Evolutionary conservation across 495 filamentous ascomycete genomes (phyloP).

Genomic region (Aspergillus sparsus): DNA sequence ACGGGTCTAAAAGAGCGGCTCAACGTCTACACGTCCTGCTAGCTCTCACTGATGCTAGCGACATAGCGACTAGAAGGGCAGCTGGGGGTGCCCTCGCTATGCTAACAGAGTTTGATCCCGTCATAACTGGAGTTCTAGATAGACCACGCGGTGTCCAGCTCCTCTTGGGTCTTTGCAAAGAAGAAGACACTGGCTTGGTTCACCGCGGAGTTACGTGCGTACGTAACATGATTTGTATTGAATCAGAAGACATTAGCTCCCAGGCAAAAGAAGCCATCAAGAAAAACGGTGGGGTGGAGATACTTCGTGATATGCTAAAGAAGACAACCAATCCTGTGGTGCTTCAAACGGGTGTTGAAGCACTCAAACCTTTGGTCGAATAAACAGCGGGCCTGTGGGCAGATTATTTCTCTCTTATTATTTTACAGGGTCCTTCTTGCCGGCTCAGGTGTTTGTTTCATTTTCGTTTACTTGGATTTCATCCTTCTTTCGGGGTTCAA

Average conservation of each 20-base stretch:
- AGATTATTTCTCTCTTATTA: slow-evolving; percentile 11
- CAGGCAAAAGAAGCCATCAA: slow-evolving; percentile 44
- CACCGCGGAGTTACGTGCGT: slow-evolving; percentile 80
- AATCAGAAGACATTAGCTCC: slow-evolving; percentile 43
- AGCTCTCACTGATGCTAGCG: slow-evolving; percentile 83
- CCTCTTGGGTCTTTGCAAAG: slow-evolving; percentile 70
- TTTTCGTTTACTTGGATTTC: slow-evolving; percentile 5
- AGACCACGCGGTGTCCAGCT: slow-evolving; percentile 68
- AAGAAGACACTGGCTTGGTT: slow-evolving; percentile 71
- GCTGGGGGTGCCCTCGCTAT: slow-evolving; percentile 87
- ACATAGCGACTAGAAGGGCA: slow-evolving; percentile 73
- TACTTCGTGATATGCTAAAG: slow-evolving; percentile 63
- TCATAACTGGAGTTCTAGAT: slow-evolving; percentile 66
- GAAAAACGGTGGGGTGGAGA: slow-evolving; percentile 55
- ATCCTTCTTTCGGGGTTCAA: neutral
- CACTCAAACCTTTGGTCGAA: slow-evolving; percentile 60
- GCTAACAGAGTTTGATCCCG: slow-evolving; percentile 73
- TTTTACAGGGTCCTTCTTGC: slow-evolving; percentile 12
- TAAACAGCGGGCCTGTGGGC: slow-evolving; percentile 21
- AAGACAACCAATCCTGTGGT: slow-evolving; percentile 63
- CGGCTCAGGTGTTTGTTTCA: neutral
- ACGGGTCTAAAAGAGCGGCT: slow-evolving; percentile 62
- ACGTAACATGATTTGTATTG: slow-evolving; percentile 46
- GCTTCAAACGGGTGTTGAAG: slow-evolving; percentile 62
- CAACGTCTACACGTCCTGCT: slow-evolving; percentile 80